Evolutionary conservation across 2,329 filamentous ascomycete genomes (phyloP), one percentile per base, ranked within the genome.

Genomic region (Cordyceps pruinosa): DNA sequence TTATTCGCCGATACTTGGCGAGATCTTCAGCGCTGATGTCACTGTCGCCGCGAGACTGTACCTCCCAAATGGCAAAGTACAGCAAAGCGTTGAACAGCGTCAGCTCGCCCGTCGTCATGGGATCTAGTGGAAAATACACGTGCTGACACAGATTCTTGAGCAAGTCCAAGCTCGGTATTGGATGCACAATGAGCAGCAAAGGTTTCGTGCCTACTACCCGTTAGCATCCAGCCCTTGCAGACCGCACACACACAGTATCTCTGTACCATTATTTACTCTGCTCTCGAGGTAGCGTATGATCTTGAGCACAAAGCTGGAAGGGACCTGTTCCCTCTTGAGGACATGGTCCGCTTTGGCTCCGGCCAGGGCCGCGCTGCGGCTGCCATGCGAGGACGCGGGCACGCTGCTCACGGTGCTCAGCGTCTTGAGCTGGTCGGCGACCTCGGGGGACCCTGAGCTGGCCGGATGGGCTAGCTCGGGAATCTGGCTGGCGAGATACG

Each of bases 71-170:
- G 10, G 59, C 51, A 25, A 62, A 55, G n/a, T 56, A 63, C 8
- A 63, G 23, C 10, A 57, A 49, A 2, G 61, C 62, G 19, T 63
- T 56, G 8, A 63, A 57, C 1, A 62, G 37, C 1, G 59, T 62
- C 13, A 61, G 21, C 19, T 63, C 57, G 10, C 62, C 62, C 5
- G 50, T 37, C 1, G 60, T 56, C 25, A 63, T 56, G 1, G 62
- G 62, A 35, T 60, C 60, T 1, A 62, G 55, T 2, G 62, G 61
- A 51, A 63, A 63, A 34, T 63, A 63, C 2, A 63, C 37, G 13
- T 50, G 56, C 23, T 61, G 62, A 6, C 57, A 61, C 2, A 63
- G 44, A 9, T 54, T 51, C 34, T 63, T 60, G 17, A 63, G 58
- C 30, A 60, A 42, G 15, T 49, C 41, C 17, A 58, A 37, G 35